A percentile compares a stretch with the other conserved stretches of the same genome.
These are phyloP conservation scores for Crithidia sp. DNA, from an alignment of 208 protist species.

Conservation along the genomic window DNA sequence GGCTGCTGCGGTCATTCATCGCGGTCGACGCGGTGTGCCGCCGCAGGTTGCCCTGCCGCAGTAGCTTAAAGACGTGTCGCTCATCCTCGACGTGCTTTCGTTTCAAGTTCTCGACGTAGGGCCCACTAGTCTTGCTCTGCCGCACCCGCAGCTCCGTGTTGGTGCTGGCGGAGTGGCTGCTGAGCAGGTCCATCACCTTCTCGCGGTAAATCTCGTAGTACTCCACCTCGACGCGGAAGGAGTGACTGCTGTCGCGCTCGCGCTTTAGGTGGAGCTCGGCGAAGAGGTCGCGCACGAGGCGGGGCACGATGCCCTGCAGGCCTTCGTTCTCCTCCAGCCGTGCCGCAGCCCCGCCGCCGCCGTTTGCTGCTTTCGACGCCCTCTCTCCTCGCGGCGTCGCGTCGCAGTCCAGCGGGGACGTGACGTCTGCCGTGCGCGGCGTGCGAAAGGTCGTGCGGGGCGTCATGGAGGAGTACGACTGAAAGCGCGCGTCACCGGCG, in stretches of 20 bases:
- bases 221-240: conserved; percentile 79
- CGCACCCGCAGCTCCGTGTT: conserved; percentile 74
- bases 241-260: conserved; percentile 65
- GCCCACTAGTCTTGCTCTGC: conserved; percentile 52
- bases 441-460: background rate
- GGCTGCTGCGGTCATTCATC: conserved; percentile 91
- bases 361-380: background rate
- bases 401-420: conserved; percentile 12
- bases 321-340: conserved; percentile 6
- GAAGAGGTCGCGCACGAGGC: conserved; percentile 73
- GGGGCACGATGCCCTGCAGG: conserved; percentile 80
- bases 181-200: conserved; percentile 85
- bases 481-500: conserved; percentile 22
- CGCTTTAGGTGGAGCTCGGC: conserved; percentile 51
- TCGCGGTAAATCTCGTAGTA: conserved; percentile 95
- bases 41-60: conserved; percentile 73
- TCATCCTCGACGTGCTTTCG: conserved; percentile 57
- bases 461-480: conserved; percentile 25
- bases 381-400: conserved; percentile 7
- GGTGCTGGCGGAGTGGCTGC: conserved; percentile 15
- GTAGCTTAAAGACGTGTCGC: conserved; percentile 56
- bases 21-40: conserved; percentile 87
- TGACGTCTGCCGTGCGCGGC: conserved; percentile 1
- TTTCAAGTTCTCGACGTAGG: conserved; percentile 83
- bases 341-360: background rate